Percentiles rank a stretch among this genome's conserved stretches.
These are phyloP conservation scores for Russula compacta DNA, from an alignment of 768 basidiomycete genomes.

Conservation along the genomic window DNA sequence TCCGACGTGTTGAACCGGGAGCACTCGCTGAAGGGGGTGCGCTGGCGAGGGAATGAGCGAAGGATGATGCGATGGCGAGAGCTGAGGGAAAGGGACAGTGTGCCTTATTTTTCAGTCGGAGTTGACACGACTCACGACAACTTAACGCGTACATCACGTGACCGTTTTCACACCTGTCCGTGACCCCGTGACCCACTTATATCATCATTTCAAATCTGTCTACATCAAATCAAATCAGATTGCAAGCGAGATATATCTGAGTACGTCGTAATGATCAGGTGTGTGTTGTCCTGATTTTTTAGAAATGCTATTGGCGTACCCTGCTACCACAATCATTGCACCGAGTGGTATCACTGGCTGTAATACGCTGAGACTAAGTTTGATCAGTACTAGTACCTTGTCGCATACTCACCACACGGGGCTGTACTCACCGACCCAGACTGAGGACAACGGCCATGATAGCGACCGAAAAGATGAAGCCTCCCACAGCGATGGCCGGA, in stretches of 20 bases:
- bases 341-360: conserved; percentile 65
- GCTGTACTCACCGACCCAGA: conserved; percentile 32
- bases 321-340: conserved; percentile 54
- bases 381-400: not conserved
- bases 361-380: conserved; percentile 37
- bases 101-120: conserved; percentile 34
- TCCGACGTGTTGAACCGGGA: not conserved
- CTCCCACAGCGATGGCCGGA: conserved; percentile 52
- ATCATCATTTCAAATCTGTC: not conserved
- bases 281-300: not conserved
- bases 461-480: conserved; percentile 52
- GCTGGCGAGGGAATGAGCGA: conserved; percentile 6
- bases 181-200: not conserved
- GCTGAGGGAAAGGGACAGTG: not conserved
- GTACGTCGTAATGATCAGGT: not conserved
- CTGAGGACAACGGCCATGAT: conserved; percentile 48
- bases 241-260: conserved; percentile 46
- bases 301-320: conserved; percentile 34
- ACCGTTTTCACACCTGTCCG: conserved; percentile 19
- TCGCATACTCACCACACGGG: not conserved
- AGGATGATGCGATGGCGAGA: conserved; percentile 6
- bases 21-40: conserved; percentile 2
- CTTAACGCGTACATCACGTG: conserved; percentile 37
- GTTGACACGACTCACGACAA: conserved; percentile 29
- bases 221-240: conserved; percentile 31